Base-by-base conservation (phyloP, 441 rosid species). In the Daphne laureola region DNA sequence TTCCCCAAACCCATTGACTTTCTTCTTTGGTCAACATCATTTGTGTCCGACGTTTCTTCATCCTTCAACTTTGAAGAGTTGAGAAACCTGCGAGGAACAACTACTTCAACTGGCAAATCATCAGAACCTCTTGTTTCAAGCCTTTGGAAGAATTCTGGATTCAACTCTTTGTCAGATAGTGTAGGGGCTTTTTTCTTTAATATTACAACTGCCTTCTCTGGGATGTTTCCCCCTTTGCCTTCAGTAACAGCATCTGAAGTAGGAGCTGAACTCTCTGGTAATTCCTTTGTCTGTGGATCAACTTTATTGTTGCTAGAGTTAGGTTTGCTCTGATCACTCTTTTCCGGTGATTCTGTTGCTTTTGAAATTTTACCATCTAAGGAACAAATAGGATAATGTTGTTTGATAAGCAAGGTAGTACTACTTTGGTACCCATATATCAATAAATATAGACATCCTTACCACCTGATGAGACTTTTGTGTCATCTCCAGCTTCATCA, bases 71-170 rank as follows among this genome's bases (percentile, higher is more conserved):
- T 78, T 38, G 95, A 79, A 55, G 81, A 75, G 60, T 73, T 80
- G 51, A 55, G 76, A 72, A 72, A 71, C 69, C 88, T 72, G 57
- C 78, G 95, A 70, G 99, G 87, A 66, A 94, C 89, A 61, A 84
- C 81, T 53, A 94, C 96, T 80, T 94, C 99, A 52, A 94, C 98
- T 2, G 88, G 90, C 64, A 87, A 72, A 69, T 84, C 95, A 61
- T 61, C 90, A 46, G 89, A 82, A 49, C 81, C 83, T 68, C 90
- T 79, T 44, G 76, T 70, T 69, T 87, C 84, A 57, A 94, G 88
- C 68, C 84, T 94, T 75, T 86, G 94, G 78, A 94, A 94, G 72
- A 94, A 94, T 70, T 90, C 99, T 48, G 90, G 92, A 64, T 94
- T 94, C 50, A 86, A 65, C 58, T 84, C 89, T 67, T 86, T 90